A percentile compares a stretch with the other conserved stretches of the same genome.
phyloP scores from a whole-genome alignment of 2,329 filamentous ascomycete species.

The Pseudovirgaria hyperparasitica region DNA sequence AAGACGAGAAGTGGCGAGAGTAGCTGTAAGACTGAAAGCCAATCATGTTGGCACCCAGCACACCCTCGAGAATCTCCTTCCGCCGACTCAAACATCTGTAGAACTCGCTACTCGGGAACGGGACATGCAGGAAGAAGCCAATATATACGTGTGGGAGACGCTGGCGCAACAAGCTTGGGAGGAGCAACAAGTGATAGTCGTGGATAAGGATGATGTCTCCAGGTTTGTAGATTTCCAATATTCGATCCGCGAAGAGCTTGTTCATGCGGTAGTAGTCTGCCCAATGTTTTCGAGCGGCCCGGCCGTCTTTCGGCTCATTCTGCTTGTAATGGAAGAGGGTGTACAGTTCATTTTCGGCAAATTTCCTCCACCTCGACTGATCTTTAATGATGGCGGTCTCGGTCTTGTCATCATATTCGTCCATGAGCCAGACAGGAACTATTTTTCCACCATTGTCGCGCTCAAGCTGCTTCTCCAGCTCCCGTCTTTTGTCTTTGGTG shows the following conservation, averaged over 20 bases:
- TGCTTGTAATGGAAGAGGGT: conserved; percentile 94
- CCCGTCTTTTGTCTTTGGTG: conserved; percentile 53
- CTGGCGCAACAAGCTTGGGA: conserved; percentile 80
- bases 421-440: conserved; percentile 77
- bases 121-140: conserved; percentile 85
- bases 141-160: conserved; percentile 82
- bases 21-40: conserved; percentile 95
- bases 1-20: conserved; percentile 86
- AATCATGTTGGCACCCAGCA: conserved; percentile 82
- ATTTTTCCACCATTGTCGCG: conserved; percentile 66
- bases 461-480: conserved; percentile 61
- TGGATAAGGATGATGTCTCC: conserved; percentile 89
- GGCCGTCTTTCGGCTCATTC: conserved; percentile 76
- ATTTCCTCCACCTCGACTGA: conserved; percentile 76
- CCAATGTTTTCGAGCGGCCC: conserved; percentile 72
- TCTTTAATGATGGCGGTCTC: conserved; percentile 63
- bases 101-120: conserved; percentile 94
- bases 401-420: conserved; percentile 57
- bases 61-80: conserved; percentile 81
- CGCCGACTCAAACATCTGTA: conserved; percentile 76
- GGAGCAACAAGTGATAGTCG: conserved; percentile 84
- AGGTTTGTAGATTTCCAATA: conserved; percentile 78
- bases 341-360: conserved; percentile 84
- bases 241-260: conserved; percentile 78
- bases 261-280: conserved; percentile 90